Conservation (phyloP, 306 rosid species). For the Rosa multiflora region DNA sequence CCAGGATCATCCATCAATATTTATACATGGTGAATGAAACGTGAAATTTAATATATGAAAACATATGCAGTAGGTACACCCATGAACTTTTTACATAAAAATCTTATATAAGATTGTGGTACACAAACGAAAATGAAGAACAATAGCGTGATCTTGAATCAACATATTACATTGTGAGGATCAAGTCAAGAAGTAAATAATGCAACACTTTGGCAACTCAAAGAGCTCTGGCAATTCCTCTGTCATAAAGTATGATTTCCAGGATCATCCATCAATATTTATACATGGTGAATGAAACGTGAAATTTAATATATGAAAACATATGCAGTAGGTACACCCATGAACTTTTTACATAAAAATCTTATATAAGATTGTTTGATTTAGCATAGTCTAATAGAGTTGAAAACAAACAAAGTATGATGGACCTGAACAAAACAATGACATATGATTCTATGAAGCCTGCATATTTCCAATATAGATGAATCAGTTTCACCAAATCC, state of each 20-base stretch:
- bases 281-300: conserved; percentile 15
- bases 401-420: neutral
- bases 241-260: neutral
- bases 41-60: neutral
- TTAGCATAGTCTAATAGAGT: conserved; percentile 11
- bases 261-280: conserved; percentile 1
- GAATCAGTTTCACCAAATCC: conserved; percentile 25
- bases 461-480: conserved; percentile 3
- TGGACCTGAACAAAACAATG: conserved; percentile 20
- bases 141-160: neutral
- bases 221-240: neutral
- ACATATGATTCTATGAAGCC: conserved; percentile 4
- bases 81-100: conserved; percentile 16
- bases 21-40: conserved; percentile 16
- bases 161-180: neutral
- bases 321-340: conserved; percentile 9
- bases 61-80: conserved; percentile 5
- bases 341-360: conserved; percentile 15
- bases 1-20: neutral
- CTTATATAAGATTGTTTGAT: conserved; percentile 19
- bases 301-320: neutral
- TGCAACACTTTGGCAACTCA: neutral
- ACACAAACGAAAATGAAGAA: neutral
- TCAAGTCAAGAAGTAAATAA: neutral
- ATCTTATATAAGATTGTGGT: conserved; percentile 8